Percentiles rank a stretch among this genome's conserved stretches.
Evolutionary conservation across 208 protist species (phyloP).

Genomic region (Crithidia bombi): DNA sequence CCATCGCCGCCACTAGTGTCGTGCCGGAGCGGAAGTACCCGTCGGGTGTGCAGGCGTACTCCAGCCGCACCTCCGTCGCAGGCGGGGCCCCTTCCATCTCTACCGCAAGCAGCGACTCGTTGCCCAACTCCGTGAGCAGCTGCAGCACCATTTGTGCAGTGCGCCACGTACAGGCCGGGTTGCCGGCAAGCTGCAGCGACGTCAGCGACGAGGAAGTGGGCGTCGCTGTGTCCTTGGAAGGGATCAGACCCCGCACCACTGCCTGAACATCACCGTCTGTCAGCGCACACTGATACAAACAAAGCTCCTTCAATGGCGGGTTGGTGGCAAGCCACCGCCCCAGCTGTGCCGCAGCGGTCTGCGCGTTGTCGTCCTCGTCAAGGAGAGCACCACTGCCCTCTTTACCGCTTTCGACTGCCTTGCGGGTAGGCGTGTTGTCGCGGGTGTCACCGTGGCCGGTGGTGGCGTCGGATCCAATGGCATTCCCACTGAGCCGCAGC

Average conservation of each 20-base stretch:
- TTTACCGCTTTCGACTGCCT: too few relatives aligned
- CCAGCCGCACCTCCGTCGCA: slow-evolving; percentile 26
- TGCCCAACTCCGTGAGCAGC: slow-evolving; percentile 17
- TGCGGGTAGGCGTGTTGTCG: too few relatives aligned
- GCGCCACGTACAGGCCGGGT: slow-evolving; percentile 31
- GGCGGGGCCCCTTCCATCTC: slow-evolving; percentile 25
- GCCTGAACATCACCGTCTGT: slow-evolving; percentile 53
- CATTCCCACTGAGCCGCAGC: slow-evolving; percentile 67
- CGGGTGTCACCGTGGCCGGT: too few relatives aligned
- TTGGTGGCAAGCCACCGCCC: slow-evolving; percentile 45
- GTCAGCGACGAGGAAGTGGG: slow-evolving; percentile 3
- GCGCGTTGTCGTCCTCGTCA: background rate
- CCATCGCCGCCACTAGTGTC: slow-evolving; percentile 5
- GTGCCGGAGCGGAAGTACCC: slow-evolving; percentile 33
- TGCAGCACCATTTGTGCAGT: slow-evolving; percentile 22
- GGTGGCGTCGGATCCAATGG: slow-evolving; percentile 40
- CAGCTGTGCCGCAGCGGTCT: slow-evolving; percentile 17
- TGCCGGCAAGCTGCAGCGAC: slow-evolving; percentile 25
- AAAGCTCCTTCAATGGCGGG: slow-evolving; percentile 54
- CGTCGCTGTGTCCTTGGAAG: background rate
- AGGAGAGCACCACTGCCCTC: background rate
- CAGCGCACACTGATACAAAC: slow-evolving; percentile 68
- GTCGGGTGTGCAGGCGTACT: slow-evolving; percentile 32
- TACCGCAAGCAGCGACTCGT: slow-evolving; percentile 19
- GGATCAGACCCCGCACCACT: slow-evolving; percentile 43